phyloP scores from a whole-genome alignment of 1,284 basidiomycete genomes.

The Sanguinoderma infundibulare region DNA sequence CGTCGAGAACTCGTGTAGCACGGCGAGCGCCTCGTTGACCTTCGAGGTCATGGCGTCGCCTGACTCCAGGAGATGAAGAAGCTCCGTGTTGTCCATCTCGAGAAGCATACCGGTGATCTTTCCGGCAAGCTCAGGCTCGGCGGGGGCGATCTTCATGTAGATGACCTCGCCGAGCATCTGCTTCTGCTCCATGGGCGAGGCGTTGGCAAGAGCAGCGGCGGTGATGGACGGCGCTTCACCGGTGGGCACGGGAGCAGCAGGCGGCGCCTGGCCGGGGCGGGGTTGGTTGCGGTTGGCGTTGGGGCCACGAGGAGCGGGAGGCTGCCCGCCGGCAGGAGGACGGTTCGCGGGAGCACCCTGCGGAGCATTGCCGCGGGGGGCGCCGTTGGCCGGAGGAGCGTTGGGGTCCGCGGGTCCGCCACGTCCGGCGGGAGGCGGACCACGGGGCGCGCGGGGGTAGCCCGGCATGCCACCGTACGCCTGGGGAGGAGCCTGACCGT shows the following conservation, averaged over 20 bases:
- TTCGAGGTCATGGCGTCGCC: conserved; percentile 84
- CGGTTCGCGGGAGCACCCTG: conserved; percentile 48
- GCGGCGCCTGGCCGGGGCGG: conserved; percentile 38
- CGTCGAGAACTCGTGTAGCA: conserved; percentile 79
- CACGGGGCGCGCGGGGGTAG: conserved; percentile 59
- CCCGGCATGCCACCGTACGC: conserved; percentile 68
- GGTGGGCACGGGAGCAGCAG: conserved; percentile 42
- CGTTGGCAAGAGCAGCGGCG: conserved; percentile 67
- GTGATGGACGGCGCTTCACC: conserved; percentile 42
- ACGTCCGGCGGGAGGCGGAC: conserved; percentile 43
- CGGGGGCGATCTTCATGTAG: conserved; percentile 82
- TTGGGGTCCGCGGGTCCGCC: conserved; percentile 57
- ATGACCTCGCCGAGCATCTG: conserved; percentile 95
- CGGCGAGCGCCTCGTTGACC: conserved; percentile 86
- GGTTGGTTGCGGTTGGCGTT: conserved; percentile 30
- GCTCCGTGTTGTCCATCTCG: conserved; percentile 95
- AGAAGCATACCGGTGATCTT: conserved; percentile 98
- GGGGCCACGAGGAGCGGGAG: conserved; percentile 40
- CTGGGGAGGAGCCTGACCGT: conserved; percentile 70
- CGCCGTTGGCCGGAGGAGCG: conserved; percentile 54
- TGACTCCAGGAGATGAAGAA: conserved; percentile 84
- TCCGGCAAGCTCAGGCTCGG: conserved; percentile 88
- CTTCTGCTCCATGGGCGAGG: conserved; percentile 90
- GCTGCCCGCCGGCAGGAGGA: conserved; percentile 30
- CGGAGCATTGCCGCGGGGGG: conserved; percentile 52